Evolutionary conservation across 1,284 basidiomycete genomes (phyloP).

Genomic region (Cryptococcus amylolentus): DNA sequence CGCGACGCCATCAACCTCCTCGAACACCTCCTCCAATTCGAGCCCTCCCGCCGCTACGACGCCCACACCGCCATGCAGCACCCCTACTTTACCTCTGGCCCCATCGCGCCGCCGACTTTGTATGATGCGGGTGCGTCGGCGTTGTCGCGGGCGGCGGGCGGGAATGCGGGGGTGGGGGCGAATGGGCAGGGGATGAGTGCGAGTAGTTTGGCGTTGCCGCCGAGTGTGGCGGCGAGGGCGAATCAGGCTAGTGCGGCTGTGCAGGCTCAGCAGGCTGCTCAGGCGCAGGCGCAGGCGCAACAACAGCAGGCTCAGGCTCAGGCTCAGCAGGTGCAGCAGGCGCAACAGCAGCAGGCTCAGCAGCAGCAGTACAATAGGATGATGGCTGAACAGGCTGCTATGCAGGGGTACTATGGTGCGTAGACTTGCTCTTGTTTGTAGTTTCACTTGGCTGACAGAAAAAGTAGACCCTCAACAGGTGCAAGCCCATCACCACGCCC

Average conservation of each 20-base stretch:
- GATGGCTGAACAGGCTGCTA: conserved; percentile 27
- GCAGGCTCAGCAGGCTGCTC: conserved; percentile 26
- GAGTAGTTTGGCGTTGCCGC: conserved; percentile 41
- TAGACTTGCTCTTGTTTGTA: not conserved
- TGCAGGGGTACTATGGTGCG: conserved; percentile 39
- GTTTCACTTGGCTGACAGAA: not conserved
- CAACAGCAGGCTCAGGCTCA: conserved; percentile 47
- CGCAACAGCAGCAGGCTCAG: conserved; percentile 48
- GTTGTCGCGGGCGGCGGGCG: conserved; percentile 29
- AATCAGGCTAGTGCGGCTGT: conserved; percentile 15
- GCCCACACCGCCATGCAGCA: conserved; percentile 89
- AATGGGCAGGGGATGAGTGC: conserved; percentile 42
- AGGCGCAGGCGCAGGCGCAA: conserved; percentile 51
- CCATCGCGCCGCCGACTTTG: conserved; percentile 40
- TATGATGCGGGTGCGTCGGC: conserved; percentile 23
- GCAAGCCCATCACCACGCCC: conserved; percentile 49
- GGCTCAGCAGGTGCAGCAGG: conserved; percentile 32
- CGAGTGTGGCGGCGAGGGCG: conserved; percentile 17
- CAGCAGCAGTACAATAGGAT: conserved; percentile 24
- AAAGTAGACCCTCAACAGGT: conserved; percentile 34
- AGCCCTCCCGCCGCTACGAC: conserved; percentile 86
- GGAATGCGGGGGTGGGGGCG: conserved; percentile 39
- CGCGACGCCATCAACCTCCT: conserved; percentile 90
- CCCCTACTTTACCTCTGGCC: conserved; percentile 73
- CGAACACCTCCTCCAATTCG: conserved; percentile 93